Percentiles rank a stretch among this genome's conserved stretches.
Evolutionary conservation across 2,329 filamentous ascomycete genomes (phyloP).

Genomic region (Talaromyces sp.): DNA sequence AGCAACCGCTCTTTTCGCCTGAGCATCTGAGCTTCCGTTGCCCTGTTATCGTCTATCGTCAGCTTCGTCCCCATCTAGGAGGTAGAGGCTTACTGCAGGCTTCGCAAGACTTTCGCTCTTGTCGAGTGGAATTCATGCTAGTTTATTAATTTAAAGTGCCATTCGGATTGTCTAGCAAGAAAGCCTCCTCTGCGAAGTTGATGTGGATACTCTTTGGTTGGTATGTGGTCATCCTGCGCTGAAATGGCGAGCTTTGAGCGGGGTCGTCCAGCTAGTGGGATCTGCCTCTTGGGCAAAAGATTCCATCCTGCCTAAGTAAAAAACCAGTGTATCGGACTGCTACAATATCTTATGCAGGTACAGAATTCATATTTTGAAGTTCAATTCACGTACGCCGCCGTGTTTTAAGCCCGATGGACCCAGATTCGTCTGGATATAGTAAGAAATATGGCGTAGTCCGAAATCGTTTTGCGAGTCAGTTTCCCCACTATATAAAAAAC

Average conservation of each 20-base stretch:
- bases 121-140: slow-evolving; percentile 18
- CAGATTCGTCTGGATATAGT: not conserved
- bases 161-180: not conserved
- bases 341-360: not conserved
- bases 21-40: slow-evolving; percentile 26
- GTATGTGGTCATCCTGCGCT: slow-evolving; percentile 15
- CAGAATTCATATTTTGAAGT: not conserved
- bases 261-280: slow-evolving; percentile 12
- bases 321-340: not conserved
- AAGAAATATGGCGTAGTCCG: not conserved
- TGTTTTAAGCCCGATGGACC: not conserved
- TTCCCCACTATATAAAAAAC: not conserved
- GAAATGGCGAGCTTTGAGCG: slow-evolving; percentile 18
- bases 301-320: not conserved
- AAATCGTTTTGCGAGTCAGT: not conserved
- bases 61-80: not conserved
- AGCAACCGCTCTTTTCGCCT: slow-evolving; percentile 23
- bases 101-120: slow-evolving; percentile 25
- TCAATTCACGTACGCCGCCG: not conserved
- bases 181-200: not conserved
- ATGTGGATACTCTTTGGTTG: slow-evolving; percentile 2
- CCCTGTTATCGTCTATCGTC: slow-evolving; percentile 14
- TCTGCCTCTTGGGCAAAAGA: not conserved
- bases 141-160: not conserved
- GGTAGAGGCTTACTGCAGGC: slow-evolving; percentile 20